phyloP scores from a whole-genome alignment of 1,284 basidiomycete genomes.

The Rhodotorula sp. region DNA sequence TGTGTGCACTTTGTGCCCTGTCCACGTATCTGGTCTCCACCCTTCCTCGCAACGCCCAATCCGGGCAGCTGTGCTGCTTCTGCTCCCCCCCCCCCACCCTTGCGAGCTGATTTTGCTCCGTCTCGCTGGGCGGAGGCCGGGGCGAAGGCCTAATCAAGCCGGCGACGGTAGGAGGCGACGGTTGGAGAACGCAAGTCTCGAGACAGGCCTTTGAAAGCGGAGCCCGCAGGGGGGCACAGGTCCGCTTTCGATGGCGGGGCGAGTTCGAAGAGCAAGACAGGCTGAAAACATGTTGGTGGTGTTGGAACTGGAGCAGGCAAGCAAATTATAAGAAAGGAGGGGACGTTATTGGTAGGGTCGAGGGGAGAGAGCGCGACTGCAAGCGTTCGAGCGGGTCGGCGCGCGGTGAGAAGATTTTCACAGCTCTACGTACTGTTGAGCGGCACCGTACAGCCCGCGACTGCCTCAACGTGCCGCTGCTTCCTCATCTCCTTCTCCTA shows the following conservation, averaged over 20 bases:
- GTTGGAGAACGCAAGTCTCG: no score
- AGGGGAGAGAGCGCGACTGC: conserved; percentile 16
- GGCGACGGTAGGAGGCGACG: no score
- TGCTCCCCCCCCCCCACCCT: no score
- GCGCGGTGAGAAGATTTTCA: neutral
- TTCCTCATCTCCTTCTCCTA: neutral
- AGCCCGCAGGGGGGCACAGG: no score
- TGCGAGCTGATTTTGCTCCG: no score
- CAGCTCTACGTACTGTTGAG: neutral
- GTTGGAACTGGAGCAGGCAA: conserved; percentile 4
- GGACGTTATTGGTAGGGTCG: neutral
- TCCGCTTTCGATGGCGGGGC: neutral
- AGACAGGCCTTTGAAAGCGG: no score
- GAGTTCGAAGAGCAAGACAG: conserved; percentile 14
- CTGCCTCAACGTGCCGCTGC: conserved; percentile 1
- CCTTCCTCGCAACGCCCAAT: no score
- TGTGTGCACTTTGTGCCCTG: no score
- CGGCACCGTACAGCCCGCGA: neutral
- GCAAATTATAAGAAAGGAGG: conserved; percentile 9
- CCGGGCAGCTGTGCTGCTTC: no score
- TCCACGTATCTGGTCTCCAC: no score
- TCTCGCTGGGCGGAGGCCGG: no score
- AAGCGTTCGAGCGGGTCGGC: neutral
- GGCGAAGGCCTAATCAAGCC: no score
- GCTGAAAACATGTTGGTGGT: conserved; percentile 3